phyloP scores from a whole-genome alignment of 768 basidiomycete genomes.

The Sporobolomyces phaffii region DNA sequence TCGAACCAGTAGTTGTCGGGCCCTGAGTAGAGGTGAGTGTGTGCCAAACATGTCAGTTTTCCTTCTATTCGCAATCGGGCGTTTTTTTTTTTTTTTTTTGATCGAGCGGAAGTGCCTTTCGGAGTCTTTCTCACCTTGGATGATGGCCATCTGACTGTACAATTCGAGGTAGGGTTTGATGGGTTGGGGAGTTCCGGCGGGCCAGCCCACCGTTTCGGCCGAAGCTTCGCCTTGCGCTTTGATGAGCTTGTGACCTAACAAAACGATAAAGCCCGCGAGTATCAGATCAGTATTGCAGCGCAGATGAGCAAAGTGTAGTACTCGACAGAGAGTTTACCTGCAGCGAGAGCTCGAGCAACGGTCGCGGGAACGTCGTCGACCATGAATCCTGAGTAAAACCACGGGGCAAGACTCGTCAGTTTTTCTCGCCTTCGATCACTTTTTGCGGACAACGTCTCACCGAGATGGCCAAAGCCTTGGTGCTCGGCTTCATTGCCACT shows the following conservation, averaged over 20 bases:
- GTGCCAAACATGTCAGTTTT: too few species aligned
- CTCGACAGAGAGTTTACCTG: too few species aligned
- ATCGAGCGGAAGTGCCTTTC: too few species aligned
- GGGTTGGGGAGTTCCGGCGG: constrained; percentile 25
- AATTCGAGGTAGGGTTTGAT: constrained; percentile 31
- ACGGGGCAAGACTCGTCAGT: too few species aligned
- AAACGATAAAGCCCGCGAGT: too few species aligned
- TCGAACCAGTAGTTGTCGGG: constrained; percentile 12
- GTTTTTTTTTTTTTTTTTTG: too few species aligned
- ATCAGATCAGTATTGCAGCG: neutral
- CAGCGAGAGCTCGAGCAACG: constrained; percentile 15
- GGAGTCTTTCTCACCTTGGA: too few species aligned
- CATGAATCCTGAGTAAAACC: constrained; percentile 19
- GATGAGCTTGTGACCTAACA: constrained; percentile 29
- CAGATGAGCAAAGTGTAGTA: too few species aligned
- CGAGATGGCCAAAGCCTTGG: constrained; percentile 32
- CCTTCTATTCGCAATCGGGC: too few species aligned
- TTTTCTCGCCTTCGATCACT: too few species aligned
- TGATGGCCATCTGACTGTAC: constrained; percentile 33
- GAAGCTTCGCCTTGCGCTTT: constrained; percentile 25
- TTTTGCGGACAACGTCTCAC: neutral
- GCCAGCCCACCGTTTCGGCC: constrained; percentile 34
- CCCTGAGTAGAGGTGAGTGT: too few species aligned
- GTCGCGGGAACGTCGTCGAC: constrained; percentile 33
- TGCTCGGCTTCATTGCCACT: constrained; percentile 9